Evolutionary conservation across 345 rosid species (phyloP).

Genomic region (Populus simonii): DNA sequence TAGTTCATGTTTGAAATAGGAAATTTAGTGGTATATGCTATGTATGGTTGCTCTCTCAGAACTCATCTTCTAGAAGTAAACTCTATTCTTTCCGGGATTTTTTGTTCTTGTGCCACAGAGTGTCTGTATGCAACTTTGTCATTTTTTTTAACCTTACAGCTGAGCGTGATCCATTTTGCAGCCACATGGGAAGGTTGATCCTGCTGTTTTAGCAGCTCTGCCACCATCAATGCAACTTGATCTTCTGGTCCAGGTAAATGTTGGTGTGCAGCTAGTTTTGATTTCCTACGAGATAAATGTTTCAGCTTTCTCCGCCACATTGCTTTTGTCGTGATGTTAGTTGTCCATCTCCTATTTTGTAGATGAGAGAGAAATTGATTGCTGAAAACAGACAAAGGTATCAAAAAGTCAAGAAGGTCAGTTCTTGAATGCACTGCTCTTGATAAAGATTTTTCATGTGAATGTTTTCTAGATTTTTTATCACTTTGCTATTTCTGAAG

Average conservation of each 20-base stretch:
- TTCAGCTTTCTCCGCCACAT: conserved; percentile 2
- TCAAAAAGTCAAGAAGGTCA: conserved; percentile 94
- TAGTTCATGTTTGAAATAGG: no score
- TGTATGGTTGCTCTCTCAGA: background rate
- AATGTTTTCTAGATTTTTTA: background rate
- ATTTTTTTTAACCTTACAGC: background rate
- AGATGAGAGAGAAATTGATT: conserved; percentile 97
- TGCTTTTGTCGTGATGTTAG: conserved; percentile 10
- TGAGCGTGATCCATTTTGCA: conserved; percentile 24
- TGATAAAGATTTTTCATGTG: background rate
- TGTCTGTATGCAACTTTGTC: background rate
- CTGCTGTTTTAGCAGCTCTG: conserved; percentile 78
- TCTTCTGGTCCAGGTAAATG: conserved; percentile 74
- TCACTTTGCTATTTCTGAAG: background rate
- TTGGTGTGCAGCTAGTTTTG: background rate
- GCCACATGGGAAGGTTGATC: conserved; percentile 75
- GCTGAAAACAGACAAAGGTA: conserved; percentile 94
- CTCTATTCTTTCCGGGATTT: background rate
- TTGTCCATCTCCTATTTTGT: conserved; percentile 14
- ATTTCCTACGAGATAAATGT: conserved; percentile 10
- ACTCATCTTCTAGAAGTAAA: background rate
- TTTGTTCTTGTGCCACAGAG: background rate
- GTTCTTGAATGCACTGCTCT: conserved; percentile 10
- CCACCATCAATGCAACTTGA: conserved; percentile 93
- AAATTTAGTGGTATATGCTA: no score